A percentile compares a stretch with the other conserved stretches of the same genome.
Evolutionary conservation across 106 monocot genomes (phyloP).

Genomic region (Chionographis japonica): DNA sequence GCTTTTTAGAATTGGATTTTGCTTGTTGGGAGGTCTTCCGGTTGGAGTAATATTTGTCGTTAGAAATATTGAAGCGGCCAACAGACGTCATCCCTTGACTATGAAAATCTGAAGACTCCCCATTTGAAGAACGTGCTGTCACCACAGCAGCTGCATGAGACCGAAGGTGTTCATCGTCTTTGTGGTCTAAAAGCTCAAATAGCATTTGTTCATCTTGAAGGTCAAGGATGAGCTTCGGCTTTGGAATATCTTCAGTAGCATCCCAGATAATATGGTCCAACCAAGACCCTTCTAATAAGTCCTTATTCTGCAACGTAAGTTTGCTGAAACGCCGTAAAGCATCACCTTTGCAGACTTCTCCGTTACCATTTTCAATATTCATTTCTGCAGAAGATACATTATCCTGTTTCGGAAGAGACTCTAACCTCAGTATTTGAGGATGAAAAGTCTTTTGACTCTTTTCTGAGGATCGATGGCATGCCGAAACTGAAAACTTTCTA

Average conservation of each 20-base stretch:
- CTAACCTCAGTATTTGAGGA: constrained; percentile 31
- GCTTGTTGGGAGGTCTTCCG: constrained; percentile 71
- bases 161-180: constrained; percentile 40
- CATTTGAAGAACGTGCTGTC: constrained; percentile 36
- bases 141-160: constrained; percentile 79
- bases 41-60: constrained; percentile 91
- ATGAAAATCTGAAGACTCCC: constrained; percentile 35
- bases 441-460: constrained; percentile 20
- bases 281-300: constrained; percentile 81
- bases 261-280: constrained; percentile 88
- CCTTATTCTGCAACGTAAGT: constrained; percentile 68
- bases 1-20: constrained; percentile 87
- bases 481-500: constrained; percentile 7
- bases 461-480: constrained; percentile 1
- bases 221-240: constrained; percentile 91
- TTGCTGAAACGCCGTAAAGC: constrained; percentile 34
- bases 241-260: constrained; percentile 42
- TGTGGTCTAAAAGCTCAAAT: constrained; percentile 76
- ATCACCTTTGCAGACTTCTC: constrained; percentile 14
- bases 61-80: constrained; percentile 84
- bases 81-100: constrained; percentile 32
- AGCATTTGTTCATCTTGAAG: constrained; percentile 94
- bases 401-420: constrained; percentile 17
- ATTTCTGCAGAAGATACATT: constrained; percentile 12
- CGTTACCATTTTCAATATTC: constrained; percentile 12